Percentiles rank a stretch among this genome's conserved stretches.
Conservation (phyloP, 768 basidiomycete genomes). For the Mycena olivaceomarginata region DNA sequence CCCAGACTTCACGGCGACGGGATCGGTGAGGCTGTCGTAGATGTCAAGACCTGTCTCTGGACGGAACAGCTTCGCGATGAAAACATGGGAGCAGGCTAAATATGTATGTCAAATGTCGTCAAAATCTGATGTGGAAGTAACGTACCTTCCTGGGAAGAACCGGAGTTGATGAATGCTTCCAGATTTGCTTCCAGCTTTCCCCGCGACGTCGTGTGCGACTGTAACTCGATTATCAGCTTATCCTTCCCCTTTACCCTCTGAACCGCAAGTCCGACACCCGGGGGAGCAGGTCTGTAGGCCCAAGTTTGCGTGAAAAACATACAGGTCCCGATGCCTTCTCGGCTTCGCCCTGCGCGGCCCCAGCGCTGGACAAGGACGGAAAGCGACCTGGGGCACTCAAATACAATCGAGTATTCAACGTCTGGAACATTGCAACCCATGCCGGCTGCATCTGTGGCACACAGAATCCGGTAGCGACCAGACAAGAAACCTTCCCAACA, state of each 20-base stretch:
- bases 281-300: constrained; percentile 34
- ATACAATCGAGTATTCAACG: constrained; percentile 46
- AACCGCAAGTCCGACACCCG: constrained; percentile 13
- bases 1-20: background rate
- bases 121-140: background rate
- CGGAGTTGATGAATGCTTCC: constrained; percentile 40
- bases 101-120: background rate
- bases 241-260: constrained; percentile 13
- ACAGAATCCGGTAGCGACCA: constrained; percentile 46
- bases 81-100: constrained; percentile 39
- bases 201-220: constrained; percentile 18
- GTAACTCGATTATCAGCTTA: constrained; percentile 22
- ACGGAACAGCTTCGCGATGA: constrained; percentile 30
- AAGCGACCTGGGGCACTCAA: constrained; percentile 47
- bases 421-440: constrained; percentile 56
- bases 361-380: constrained; percentile 46
- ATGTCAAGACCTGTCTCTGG: constrained; percentile 34
- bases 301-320: constrained; percentile 40
- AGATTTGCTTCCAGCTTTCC: constrained; percentile 32
- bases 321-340: constrained; percentile 21
- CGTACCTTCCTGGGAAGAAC: constrained; percentile 5
- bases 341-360: constrained; percentile 34
- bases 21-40: constrained; percentile 21
- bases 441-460: constrained; percentile 55
- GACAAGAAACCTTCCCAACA: no score